These are phyloP conservation scores for Diplogelasinospora grovesii DNA, from an alignment of 495 filamentous ascomycete species.

Conservation along the genomic window DNA sequence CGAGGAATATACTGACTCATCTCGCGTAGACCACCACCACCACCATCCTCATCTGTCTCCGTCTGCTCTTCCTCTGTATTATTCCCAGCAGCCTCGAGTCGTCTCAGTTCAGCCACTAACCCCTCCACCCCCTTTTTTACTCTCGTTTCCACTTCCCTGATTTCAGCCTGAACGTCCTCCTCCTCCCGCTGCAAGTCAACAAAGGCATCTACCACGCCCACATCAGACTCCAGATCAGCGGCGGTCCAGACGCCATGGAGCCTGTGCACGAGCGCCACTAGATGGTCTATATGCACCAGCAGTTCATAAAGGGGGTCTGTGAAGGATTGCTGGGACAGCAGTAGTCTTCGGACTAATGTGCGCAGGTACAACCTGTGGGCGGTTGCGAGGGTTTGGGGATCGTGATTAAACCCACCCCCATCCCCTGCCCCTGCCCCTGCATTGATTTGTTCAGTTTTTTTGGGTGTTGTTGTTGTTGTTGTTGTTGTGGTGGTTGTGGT, in stretches of 20 bases:
- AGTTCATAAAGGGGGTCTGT: conserved; percentile 63
- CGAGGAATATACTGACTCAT: conserved; percentile 49
- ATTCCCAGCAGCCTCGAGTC: conserved; percentile 20
- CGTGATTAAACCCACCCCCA: too few species aligned
- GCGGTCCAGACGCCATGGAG: conserved; percentile 65
- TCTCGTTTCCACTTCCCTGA: conserved; percentile 44
- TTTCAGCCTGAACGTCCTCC: conserved; percentile 49
- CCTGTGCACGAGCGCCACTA: conserved; percentile 66
- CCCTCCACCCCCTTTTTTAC: conserved; percentile 57
- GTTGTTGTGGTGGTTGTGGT: conserved; percentile 57
- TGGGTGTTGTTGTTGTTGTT: conserved; percentile 2
- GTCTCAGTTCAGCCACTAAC: conserved; percentile 49
- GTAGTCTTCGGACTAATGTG: conserved; percentile 57
- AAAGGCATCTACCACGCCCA: conserved; percentile 68
- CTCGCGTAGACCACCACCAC: conserved; percentile 8
- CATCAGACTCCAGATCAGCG: conserved; percentile 69
- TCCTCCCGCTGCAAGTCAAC: conserved; percentile 66
- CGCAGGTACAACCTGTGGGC: conserved; percentile 72
- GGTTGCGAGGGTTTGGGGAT: conserved; percentile 75
- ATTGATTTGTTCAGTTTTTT: conserved; percentile 5
- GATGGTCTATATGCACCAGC: conserved; percentile 65
- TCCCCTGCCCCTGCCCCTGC: too few species aligned
- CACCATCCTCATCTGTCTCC: conserved; percentile 15
- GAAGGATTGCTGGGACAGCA: conserved; percentile 64
- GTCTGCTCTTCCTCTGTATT: conserved; percentile 14